These are phyloP conservation scores for Neurospora africana DNA, from an alignment of 495 filamentous ascomycete genomes.

Conservation along the genomic window DNA sequence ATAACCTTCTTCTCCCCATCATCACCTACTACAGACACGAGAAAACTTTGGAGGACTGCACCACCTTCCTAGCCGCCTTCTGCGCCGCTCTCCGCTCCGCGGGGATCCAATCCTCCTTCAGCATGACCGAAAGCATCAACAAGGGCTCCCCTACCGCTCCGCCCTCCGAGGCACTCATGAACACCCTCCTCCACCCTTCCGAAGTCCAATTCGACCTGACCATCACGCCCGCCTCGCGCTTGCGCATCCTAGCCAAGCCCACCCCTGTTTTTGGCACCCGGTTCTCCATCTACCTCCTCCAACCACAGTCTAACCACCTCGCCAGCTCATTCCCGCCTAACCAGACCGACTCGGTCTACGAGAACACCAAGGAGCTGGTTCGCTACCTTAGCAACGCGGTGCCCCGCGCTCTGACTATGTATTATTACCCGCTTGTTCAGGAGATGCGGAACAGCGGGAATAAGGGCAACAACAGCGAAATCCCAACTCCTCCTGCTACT, in stretches of 20 bases:
- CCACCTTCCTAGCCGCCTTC: conserved; percentile 6
- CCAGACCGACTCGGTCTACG: conserved; percentile 11
- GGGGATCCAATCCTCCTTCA: conserved; percentile 14
- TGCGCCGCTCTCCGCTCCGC: conserved; percentile 14
- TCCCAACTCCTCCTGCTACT: background rate
- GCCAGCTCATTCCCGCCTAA: background rate
- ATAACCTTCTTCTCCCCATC: conserved; percentile 54
- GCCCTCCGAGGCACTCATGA: conserved; percentile 11
- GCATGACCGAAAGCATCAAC: conserved; percentile 17
- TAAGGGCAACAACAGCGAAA: background rate
- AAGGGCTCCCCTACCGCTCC: conserved; percentile 7
- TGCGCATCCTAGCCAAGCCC: conserved; percentile 24
- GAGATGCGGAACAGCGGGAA: background rate
- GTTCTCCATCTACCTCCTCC: conserved; percentile 22
- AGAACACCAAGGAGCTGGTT: conserved; percentile 8
- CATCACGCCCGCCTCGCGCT: conserved; percentile 25
- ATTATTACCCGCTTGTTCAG: conserved; percentile 4
- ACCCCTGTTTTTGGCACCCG: conserved; percentile 18
- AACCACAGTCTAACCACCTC: conserved; percentile 7
- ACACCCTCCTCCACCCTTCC: conserved; percentile 13
- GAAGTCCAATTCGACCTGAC: conserved; percentile 26
- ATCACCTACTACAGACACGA: conserved; percentile 55
- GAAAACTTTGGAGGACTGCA: conserved; percentile 21
- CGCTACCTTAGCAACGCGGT: conserved; percentile 16
- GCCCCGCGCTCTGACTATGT: conserved; percentile 13